These are phyloP conservation scores for Royoungia palumana DNA, from an alignment of 768 basidiomycete genomes.

Conservation along the genomic window DNA sequence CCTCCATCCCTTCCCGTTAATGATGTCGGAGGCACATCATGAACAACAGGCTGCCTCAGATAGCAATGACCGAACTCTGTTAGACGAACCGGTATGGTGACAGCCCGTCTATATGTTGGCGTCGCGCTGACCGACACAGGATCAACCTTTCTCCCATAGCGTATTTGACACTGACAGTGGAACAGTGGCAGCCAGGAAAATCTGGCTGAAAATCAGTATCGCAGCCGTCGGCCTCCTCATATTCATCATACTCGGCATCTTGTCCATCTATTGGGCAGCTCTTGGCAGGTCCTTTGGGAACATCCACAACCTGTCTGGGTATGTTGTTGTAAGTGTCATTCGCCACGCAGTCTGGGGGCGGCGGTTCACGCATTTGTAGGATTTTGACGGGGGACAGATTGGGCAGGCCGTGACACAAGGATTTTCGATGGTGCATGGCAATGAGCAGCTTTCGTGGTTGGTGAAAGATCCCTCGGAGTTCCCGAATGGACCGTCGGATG, in stretches of 20 bases:
- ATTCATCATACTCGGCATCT: slow-evolving; percentile 45
- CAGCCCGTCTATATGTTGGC: background rate
- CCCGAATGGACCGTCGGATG: slow-evolving; percentile 40
- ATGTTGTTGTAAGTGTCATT: slow-evolving; percentile 48
- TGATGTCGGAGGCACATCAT: slow-evolving; percentile 2
- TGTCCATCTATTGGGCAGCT: slow-evolving; percentile 62
- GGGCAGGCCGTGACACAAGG: slow-evolving; percentile 45
- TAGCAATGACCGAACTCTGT: background rate
- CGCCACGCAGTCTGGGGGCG: background rate
- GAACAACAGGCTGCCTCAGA: slow-evolving; percentile 1
- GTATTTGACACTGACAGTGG: slow-evolving; percentile 28
- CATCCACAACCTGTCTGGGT: slow-evolving; percentile 45
- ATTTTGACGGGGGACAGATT: slow-evolving; percentile 56
- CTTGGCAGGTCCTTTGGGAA: slow-evolving; percentile 42
- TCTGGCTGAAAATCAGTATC: slow-evolving; percentile 42
- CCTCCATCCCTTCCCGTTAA: too few relatives aligned
- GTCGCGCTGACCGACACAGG: slow-evolving; percentile 13
- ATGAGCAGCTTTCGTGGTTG: slow-evolving; percentile 45
- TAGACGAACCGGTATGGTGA: slow-evolving; percentile 11
- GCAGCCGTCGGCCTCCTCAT: slow-evolving; percentile 35
- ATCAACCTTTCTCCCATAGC: slow-evolving; percentile 29
- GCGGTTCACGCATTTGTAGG: slow-evolving; percentile 32
- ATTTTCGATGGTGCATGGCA: slow-evolving; percentile 30
- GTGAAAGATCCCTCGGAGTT: slow-evolving; percentile 41
- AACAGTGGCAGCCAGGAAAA: slow-evolving; percentile 31